Percentiles rank a stretch among this genome's conserved stretches.
phyloP scores from a whole-genome alignment of 495 filamentous ascomycete species.

The Xylaria cubensis region DNA sequence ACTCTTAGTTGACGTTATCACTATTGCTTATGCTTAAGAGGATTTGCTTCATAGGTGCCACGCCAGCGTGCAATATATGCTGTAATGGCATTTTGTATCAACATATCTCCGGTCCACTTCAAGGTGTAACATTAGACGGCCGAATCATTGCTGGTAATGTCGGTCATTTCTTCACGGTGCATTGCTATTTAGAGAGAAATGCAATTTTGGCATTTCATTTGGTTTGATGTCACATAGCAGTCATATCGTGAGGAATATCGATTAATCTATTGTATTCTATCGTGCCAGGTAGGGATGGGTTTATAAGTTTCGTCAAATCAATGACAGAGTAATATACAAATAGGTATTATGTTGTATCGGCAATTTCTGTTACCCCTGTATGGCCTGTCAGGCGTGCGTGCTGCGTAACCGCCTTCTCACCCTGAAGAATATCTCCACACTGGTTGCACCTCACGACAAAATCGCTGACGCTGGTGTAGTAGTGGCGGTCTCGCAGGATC shows the following conservation, averaged over 20 bases:
- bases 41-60: not conserved
- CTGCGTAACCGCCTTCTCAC: constrained; percentile 58
- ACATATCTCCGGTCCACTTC: not conserved
- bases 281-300: not conserved
- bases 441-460: constrained; percentile 85
- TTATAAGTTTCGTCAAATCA: not conserved
- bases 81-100: not conserved
- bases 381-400: constrained; percentile 29
- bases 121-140: not conserved
- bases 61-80: not conserved
- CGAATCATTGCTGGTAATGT: not conserved
- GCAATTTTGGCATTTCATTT: not conserved
- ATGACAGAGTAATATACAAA: not conserved
- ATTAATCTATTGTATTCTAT: not conserved
- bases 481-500: constrained; percentile 69
- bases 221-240: not conserved
- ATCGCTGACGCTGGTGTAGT: constrained; percentile 87
- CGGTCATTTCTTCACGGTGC: not conserved
- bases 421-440: constrained; percentile 67
- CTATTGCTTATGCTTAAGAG: not conserved
- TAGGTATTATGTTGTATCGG: not conserved
- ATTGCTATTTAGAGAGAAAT: not conserved
- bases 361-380: constrained; percentile 24
- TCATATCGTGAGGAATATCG: not conserved
- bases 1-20: not conserved